Conservation (phyloP, 192 early-diverging fungal species). For the Coemansia sp. region DNA sequence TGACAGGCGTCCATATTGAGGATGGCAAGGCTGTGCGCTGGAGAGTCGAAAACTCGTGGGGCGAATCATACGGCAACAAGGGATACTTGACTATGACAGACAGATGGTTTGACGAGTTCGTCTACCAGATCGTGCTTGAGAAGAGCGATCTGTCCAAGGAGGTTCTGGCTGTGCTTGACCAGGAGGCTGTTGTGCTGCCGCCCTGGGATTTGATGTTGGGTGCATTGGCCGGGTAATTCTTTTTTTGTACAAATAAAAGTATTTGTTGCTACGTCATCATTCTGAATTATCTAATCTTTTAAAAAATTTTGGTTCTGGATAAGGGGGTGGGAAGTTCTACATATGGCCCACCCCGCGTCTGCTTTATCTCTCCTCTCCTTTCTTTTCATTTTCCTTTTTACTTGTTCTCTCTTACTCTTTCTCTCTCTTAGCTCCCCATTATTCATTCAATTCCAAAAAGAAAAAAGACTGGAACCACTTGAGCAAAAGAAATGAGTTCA, state of each 20-base stretch:
- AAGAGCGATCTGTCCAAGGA: constrained; percentile 63
- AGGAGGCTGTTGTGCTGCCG: constrained; percentile 65
- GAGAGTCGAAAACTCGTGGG: constrained; percentile 77
- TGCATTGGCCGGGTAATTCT: not conserved
- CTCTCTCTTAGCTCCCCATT: not conserved
- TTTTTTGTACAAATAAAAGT: not conserved
- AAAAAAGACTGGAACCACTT: not conserved
- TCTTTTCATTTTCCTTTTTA: not conserved
- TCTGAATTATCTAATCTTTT: not conserved
- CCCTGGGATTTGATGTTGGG: constrained; percentile 71
- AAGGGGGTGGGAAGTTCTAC: too few relatives aligned
- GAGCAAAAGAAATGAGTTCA: constrained; percentile 2
- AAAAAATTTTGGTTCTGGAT: too few relatives aligned
- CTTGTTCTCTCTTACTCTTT: not conserved
- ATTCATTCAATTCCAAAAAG: not conserved
- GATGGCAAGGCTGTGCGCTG: constrained; percentile 67
- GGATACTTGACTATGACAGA: constrained; percentile 79
- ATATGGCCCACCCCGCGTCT: too few relatives aligned
- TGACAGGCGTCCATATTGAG: constrained; percentile 73
- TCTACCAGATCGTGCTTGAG: constrained; percentile 79
- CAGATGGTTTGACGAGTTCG: constrained; percentile 75
- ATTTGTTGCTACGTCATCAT: not conserved
- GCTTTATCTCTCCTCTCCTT: not conserved
- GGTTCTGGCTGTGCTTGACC: constrained; percentile 62
- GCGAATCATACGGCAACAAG: constrained; percentile 64